A percentile compares a stretch with the other conserved stretches of the same genome.
These are phyloP conservation scores for Pseudocercospora fuligena DNA, from an alignment of 2,329 filamentous ascomycete species.

Conservation along the genomic window DNA sequence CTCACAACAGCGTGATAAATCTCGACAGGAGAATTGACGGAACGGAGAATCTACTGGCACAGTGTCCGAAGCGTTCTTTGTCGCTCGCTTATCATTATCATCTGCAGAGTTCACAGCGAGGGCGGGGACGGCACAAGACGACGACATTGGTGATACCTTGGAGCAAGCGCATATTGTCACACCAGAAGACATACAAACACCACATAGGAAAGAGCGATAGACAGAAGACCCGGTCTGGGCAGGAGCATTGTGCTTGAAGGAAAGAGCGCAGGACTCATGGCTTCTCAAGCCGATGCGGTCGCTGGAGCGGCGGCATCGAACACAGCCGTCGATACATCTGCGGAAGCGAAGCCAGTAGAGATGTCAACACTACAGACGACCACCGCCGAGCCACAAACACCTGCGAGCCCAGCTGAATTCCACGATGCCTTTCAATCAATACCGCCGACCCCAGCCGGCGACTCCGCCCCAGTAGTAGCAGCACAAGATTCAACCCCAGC, in stretches of 20 bases:
- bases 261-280: constrained; percentile 11
- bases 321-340: constrained; percentile 9
- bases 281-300: constrained; percentile 24
- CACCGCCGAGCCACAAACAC: constrained; percentile 5
- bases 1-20: background rate
- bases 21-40: background rate
- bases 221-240: background rate
- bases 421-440: constrained; percentile 16
- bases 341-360: constrained; percentile 21
- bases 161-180: background rate
- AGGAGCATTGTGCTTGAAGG: background rate
- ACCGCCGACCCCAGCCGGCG: constrained; percentile 3
- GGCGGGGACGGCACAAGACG: background rate
- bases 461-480: background rate
- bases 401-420: constrained; percentile 11
- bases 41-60: background rate
- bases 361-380: constrained; percentile 16
- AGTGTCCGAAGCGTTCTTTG: background rate
- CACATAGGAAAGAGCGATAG: background rate
- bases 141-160: constrained; percentile 1
- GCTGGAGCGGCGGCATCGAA: constrained; percentile 24
- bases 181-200: background rate
- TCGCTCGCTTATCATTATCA: background rate
- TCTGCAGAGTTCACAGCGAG: background rate
- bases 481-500: constrained; percentile 1